These are phyloP conservation scores for Alternaria arbusti DNA, from an alignment of 2,329 filamentous ascomycete genomes.

Conservation along the genomic window DNA sequence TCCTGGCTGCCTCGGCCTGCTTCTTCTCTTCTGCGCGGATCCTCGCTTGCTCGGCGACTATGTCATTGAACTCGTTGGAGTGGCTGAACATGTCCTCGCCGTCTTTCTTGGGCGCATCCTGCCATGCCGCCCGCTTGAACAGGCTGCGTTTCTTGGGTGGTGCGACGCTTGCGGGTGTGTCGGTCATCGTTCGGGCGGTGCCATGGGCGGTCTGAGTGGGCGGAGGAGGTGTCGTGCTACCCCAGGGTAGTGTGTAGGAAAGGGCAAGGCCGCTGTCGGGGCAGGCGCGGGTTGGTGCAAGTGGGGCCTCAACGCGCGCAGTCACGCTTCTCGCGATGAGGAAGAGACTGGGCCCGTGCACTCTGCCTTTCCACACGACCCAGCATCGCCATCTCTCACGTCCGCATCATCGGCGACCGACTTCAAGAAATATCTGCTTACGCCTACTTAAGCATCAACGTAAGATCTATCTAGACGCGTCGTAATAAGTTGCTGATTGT, in stretches of 20 bases:
- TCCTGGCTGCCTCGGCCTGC: conserved; percentile 33
- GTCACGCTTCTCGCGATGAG: conserved; percentile 40
- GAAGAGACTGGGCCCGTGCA: conserved; percentile 27
- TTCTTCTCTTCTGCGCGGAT: conserved; percentile 36
- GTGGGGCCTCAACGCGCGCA: conserved; percentile 35
- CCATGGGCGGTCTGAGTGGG: conserved; percentile 9
- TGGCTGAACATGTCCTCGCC: conserved; percentile 53
- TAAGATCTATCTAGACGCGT: not conserved
- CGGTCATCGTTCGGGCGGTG: conserved; percentile 33
- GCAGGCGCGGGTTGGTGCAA: not conserved
- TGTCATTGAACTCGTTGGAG: conserved; percentile 47
- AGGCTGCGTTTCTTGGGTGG: conserved; percentile 55
- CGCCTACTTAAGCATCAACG: not conserved
- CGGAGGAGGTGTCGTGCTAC: not conserved
- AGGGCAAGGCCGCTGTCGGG: not conserved
- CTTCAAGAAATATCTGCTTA: not conserved
- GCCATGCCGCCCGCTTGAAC: conserved; percentile 63
- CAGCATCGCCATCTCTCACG: not conserved
- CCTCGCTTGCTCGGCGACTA: conserved; percentile 48
- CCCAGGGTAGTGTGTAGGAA: not conserved
- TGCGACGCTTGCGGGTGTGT: conserved; percentile 21
- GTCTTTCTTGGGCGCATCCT: conserved; percentile 47
- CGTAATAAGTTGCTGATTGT: not conserved
- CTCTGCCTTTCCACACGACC: not conserved
- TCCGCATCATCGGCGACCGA: not conserved